Percentiles rank a stretch among this genome's conserved stretches.
These are phyloP conservation scores for Podaxis carcinomalis DNA, from an alignment of 768 basidiomycete species.

Conservation along the genomic window DNA sequence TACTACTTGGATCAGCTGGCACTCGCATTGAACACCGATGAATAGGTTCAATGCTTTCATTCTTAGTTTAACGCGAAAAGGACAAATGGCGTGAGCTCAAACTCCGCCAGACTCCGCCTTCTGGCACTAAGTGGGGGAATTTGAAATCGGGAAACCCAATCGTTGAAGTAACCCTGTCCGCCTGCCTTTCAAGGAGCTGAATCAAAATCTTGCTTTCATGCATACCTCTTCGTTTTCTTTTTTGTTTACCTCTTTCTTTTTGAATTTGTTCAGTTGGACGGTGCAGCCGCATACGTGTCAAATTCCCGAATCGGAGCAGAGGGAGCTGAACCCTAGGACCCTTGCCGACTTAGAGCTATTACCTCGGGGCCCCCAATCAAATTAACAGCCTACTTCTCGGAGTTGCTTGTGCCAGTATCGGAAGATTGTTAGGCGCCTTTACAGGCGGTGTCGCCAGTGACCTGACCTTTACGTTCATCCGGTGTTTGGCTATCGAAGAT, in stretches of 20 bases:
- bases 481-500: not conserved
- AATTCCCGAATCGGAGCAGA: conserved; percentile 6
- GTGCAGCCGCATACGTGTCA: not conserved
- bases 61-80: not conserved
- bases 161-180: not conserved
- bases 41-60: not conserved
- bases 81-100: not conserved
- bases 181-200: not conserved
- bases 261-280: not conserved
- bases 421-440: not conserved
- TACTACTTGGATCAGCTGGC: not conserved
- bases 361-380: not conserved
- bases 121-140: not conserved
- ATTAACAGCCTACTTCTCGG: conserved; percentile 1
- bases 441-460: not conserved
- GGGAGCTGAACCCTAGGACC: conserved; percentile 5
- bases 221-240: not conserved
- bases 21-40: not conserved
- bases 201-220: not conserved
- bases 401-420: not conserved
- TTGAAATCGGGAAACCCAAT: not conserved
- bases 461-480: not conserved
- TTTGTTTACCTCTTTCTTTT: not conserved
- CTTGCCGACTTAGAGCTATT: not conserved
- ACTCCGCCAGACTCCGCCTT: conserved; percentile 3